Evolutionary conservation across 257 asterid species (phyloP).

Genomic region (Scutellaria baicalensis): DNA sequence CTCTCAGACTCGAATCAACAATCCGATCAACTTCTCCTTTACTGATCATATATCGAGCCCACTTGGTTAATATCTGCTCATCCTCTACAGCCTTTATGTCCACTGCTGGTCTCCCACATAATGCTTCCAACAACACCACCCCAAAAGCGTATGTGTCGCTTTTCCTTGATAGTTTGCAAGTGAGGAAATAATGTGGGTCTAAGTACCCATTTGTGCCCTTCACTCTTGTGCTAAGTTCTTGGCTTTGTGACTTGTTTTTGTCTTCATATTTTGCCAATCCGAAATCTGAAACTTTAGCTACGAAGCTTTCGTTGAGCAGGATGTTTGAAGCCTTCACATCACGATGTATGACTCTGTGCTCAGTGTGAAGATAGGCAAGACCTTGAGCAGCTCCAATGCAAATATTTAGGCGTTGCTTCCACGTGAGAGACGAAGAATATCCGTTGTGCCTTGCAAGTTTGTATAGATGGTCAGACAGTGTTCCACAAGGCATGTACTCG

Average conservation of each 20-base stretch:
- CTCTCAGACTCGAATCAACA: slow-evolving; percentile 23
- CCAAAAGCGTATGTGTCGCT: slow-evolving; percentile 5
- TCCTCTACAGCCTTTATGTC: slow-evolving; percentile 24
- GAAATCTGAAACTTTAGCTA: slow-evolving; percentile 2
- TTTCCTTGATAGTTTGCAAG: not conserved
- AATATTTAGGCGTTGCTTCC: slow-evolving; percentile 1
- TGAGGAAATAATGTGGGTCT: not conserved
- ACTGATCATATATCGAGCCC: slow-evolving; percentile 36
- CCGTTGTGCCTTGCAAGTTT: not conserved
- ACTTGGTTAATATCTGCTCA: slow-evolving; percentile 25
- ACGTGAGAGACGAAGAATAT: not conserved
- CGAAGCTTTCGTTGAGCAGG: not conserved
- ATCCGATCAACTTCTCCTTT: slow-evolving; percentile 39
- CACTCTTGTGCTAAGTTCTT: not conserved
- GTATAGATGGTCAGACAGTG: slow-evolving; percentile 12
- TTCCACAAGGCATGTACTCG: slow-evolving; percentile 5
- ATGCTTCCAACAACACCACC: slow-evolving; percentile 45
- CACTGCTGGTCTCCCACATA: slow-evolving; percentile 52
- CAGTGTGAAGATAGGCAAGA: slow-evolving; percentile 1
- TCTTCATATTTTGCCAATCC: slow-evolving; percentile 9
- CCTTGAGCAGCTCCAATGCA: slow-evolving; percentile 6
- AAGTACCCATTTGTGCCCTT: slow-evolving; percentile 3
- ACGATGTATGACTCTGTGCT: slow-evolving; percentile 2
- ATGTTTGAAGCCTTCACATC: slow-evolving; percentile 4
- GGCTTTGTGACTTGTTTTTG: not conserved